Evolutionary conservation across 345 rosid genomes (phyloP).

Genomic region (Odontarrhena argentea): DNA sequence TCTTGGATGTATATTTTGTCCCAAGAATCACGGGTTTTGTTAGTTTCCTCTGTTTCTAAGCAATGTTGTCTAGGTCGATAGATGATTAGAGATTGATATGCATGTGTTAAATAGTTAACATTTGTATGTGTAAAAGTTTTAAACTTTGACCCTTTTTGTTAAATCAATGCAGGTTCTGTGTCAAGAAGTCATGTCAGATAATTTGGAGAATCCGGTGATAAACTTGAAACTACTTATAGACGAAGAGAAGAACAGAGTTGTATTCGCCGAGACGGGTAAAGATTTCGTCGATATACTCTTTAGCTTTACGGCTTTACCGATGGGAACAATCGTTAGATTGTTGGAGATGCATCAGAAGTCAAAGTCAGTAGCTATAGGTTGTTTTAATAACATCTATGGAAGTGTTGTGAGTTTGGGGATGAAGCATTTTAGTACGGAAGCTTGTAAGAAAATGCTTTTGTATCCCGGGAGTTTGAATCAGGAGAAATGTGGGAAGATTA

Average conservation of each 20-base stretch:
- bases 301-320: constrained; percentile 21
- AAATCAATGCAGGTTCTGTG: neutral
- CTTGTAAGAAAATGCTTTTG: constrained; percentile 26
- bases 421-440: neutral
- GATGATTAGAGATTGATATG: neutral
- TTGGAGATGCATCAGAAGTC: constrained; percentile 4
- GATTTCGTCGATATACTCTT: constrained; percentile 33
- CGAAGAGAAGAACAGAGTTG: constrained; percentile 12
- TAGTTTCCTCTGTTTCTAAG: too few relatives aligned
- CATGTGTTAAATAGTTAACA: neutral
- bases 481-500: neutral
- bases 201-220: neutral
- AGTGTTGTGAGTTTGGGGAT: constrained; percentile 14
- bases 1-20: too few relatives aligned
- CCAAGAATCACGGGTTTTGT: too few relatives aligned
- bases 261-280: constrained; percentile 31
- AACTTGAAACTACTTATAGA: constrained; percentile 29
- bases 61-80: too few relatives aligned
- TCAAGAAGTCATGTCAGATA: neutral
- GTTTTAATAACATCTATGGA: constrained; percentile 24
- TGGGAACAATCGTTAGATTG: constrained; percentile 32
- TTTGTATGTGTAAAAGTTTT: neutral
- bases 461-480: constrained; percentile 13
- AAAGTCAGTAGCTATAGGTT: constrained; percentile 5
- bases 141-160: neutral